Base-by-base conservation (phyloP, 1,284 basidiomycete species). In the Trichosporon coremiiforme region DNA sequence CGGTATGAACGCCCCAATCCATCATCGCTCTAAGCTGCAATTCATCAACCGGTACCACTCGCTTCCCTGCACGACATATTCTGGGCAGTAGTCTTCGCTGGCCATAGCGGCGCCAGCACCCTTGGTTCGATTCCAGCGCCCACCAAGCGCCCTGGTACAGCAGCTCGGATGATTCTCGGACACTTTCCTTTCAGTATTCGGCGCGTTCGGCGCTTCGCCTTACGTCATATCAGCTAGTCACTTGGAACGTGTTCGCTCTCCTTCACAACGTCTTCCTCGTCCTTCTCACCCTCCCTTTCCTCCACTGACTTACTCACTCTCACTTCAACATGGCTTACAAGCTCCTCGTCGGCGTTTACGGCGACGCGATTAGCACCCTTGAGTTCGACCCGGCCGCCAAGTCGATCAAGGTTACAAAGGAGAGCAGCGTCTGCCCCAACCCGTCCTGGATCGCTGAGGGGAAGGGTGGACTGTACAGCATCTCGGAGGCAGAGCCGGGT, bases 351-450 rank as follows among this genome's bases (percentile, higher is more conserved):
- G 57, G 57, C 57, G 57, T 33, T 1, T 60, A 60, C 29, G 57
- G 57, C 22, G 57, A 60, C 7, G 31, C 57, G 31, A 60, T 60
- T 17, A 17, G 15, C 31, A 60, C 57, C 1, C 57, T 60, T 31
- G 57, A 60, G 57, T 60, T 60, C 57, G 31, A 60, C 57, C 57
- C 57, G 8, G 31, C 29, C 5, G 25, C 57, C 31, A 33, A 60
- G 15, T 15, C 57, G 15, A 13, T 60, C 5, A 60, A 60, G 17
- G 57, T 60, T 7, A 31, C 17, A 2, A 22, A 8, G 6, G 57
- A 60, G 17, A 25, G 8, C 7, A 17, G 2, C 15, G 57, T 60
- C 31, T 35, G 57, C 57, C 57, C 57, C 4, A 60, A 60, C 17
- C 57, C 57, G 3, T 60, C 57, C 17, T 60, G 57, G 57, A 60